Percentiles rank a stretch among this genome's conserved stretches.
These are phyloP conservation scores for Colletotrichum sp. DNA, from an alignment of 2,329 filamentous ascomycete species.

Conservation along the genomic window DNA sequence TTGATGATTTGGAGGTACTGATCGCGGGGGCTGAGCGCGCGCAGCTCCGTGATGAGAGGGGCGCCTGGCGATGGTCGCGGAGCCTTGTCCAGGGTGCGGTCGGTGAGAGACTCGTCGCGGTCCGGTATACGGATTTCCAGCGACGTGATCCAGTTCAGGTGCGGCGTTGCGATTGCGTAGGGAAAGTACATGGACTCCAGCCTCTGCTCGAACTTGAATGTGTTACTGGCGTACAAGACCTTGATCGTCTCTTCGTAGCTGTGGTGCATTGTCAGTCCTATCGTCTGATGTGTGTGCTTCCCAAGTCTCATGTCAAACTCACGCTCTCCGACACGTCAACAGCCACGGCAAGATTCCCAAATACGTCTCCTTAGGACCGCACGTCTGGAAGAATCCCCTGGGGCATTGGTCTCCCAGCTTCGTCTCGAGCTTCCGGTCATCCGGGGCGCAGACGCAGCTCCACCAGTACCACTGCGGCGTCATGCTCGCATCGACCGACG, in stretches of 20 bases:
- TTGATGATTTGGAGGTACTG: slow-evolving; percentile 16
- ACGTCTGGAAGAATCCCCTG: slow-evolving; percentile 19
- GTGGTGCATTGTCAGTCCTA: neutral
- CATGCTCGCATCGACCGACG: slow-evolving; percentile 9
- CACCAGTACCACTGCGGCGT: slow-evolving; percentile 23
- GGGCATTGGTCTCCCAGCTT: slow-evolving; percentile 18
- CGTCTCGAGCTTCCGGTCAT: slow-evolving; percentile 14
- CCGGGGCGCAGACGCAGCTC: slow-evolving; percentile 22
- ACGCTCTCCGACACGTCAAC: slow-evolving; percentile 20
- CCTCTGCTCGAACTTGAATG: slow-evolving; percentile 21
- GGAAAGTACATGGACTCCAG: slow-evolving; percentile 21
- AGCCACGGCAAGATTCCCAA: slow-evolving; percentile 18
- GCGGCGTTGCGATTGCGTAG: neutral
- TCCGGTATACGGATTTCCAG: slow-evolving; percentile 21
- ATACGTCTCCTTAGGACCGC: slow-evolving; percentile 14
- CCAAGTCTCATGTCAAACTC: slow-evolving; percentile 4
- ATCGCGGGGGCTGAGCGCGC: neutral
- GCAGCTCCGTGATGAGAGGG: neutral
- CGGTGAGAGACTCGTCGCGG: slow-evolving; percentile 15
- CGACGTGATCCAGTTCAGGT: slow-evolving; percentile 19
- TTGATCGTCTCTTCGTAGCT: slow-evolving; percentile 22
- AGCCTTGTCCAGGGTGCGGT: slow-evolving; percentile 8
- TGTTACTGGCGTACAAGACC: slow-evolving; percentile 20
- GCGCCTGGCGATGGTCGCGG: neutral
- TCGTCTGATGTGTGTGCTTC: neutral